Evolutionary conservation across 2,329 filamentous ascomycete genomes (phyloP).

Genomic region (Colletotrichum kahawae): DNA sequence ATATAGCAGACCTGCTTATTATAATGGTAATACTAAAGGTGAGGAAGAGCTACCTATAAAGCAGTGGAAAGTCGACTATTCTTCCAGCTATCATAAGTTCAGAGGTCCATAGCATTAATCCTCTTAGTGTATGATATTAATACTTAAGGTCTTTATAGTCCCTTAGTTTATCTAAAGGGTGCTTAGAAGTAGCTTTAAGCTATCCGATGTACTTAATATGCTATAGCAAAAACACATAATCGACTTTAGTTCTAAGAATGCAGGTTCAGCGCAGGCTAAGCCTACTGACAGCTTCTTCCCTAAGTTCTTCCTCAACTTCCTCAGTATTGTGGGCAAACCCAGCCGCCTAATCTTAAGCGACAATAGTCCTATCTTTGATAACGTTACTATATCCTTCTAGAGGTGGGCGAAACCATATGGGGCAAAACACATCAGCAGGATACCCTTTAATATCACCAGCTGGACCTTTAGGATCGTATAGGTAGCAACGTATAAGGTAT

Average conservation of each 20-base stretch:
- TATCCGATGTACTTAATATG: background rate
- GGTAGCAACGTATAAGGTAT: background rate
- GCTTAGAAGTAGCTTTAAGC: background rate
- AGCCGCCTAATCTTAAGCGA: background rate
- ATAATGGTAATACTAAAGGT: too few species aligned
- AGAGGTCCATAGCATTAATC: background rate
- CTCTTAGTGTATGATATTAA: too few species aligned
- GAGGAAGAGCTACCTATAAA: too few species aligned
- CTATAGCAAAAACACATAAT: background rate
- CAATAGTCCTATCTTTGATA: background rate
- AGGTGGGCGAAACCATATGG: background rate
- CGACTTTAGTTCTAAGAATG: background rate
- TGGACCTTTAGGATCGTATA: conserved; percentile 1
- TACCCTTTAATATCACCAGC: background rate
- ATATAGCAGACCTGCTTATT: too few species aligned
- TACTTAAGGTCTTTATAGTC: background rate
- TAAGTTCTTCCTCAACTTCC: background rate
- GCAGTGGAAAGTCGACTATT: too few species aligned
- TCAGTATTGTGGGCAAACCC: background rate
- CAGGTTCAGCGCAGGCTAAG: background rate
- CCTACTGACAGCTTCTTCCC: background rate
- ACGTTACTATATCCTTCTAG: background rate
- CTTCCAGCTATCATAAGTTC: background rate
- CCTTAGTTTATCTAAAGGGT: background rate
- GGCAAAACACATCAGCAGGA: background rate